Conservation (phyloP, 768 basidiomycete genomes). For the Psilocybe subaeruginosa region DNA sequence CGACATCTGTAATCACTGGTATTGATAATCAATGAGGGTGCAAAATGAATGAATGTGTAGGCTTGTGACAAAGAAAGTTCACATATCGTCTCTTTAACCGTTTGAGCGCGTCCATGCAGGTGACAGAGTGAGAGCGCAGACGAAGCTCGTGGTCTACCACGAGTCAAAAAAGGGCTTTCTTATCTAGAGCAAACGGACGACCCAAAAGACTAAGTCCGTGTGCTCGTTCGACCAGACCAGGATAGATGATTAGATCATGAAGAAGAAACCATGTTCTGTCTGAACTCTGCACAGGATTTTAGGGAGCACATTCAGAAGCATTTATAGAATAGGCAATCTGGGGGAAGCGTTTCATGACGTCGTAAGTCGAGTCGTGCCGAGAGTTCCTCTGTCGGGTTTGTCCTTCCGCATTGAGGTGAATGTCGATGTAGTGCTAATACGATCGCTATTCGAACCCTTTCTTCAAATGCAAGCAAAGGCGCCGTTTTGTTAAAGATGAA, state of each 20-base stretch:
- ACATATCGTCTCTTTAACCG: background rate
- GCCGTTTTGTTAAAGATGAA: no score
- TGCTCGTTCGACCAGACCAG: background rate
- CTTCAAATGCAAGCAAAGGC: no score
- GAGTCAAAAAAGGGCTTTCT: background rate
- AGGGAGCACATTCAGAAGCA: background rate
- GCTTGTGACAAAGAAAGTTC: background rate
- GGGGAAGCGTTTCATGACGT: slow-evolving; percentile 6
- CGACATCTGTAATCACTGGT: background rate
- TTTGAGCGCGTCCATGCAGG: background rate
- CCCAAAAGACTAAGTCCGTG: background rate
- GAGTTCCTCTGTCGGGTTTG: background rate
- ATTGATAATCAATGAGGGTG: slow-evolving; percentile 14
- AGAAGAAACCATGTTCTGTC: background rate
- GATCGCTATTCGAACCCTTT: no score
- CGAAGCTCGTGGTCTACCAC: background rate
- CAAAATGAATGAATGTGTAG: slow-evolving; percentile 2
- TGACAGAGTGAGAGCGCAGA: slow-evolving; percentile 2
- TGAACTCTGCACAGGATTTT: background rate
- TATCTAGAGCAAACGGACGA: background rate
- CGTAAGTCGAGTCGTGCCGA: background rate
- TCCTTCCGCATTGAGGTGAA: background rate
- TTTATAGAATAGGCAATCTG: background rate
- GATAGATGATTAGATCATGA: background rate
- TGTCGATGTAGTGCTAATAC: background rate